Percentiles rank a stretch among this genome's conserved stretches.
Evolutionary conservation across 2,329 filamentous ascomycete species (phyloP).

Genomic region (Epichloe elymi): DNA sequence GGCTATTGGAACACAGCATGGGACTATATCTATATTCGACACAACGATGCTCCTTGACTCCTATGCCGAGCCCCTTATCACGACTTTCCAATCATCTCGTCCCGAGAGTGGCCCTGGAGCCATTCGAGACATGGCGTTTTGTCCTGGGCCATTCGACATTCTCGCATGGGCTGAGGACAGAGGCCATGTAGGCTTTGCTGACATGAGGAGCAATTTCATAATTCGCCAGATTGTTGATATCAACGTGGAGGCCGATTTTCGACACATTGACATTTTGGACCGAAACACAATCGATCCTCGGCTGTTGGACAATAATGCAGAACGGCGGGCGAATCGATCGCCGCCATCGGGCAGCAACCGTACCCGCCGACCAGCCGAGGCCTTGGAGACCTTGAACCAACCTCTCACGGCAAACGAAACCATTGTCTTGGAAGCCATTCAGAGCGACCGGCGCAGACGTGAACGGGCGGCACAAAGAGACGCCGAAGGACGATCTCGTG

Average conservation of each 20-base stretch:
- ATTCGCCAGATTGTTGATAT: slow-evolving; percentile 57
- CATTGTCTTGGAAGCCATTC: slow-evolving; percentile 41
- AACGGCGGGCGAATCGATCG: slow-evolving; percentile 21
- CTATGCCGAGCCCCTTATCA: slow-evolving; percentile 49
- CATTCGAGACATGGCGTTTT: slow-evolving; percentile 83
- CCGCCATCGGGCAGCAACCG: slow-evolving; percentile 2
- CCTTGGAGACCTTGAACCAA: slow-evolving; percentile 31
- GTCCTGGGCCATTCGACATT: slow-evolving; percentile 78
- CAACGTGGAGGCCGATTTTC: slow-evolving; percentile 42
- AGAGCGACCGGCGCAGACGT: slow-evolving; percentile 37
- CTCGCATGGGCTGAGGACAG: slow-evolving; percentile 90
- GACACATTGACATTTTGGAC: slow-evolving; percentile 44
- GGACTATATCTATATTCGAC: slow-evolving; percentile 65
- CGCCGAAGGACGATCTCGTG: slow-evolving; percentile 13
- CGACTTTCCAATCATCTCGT: slow-evolving; percentile 65
- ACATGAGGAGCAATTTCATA: slow-evolving; percentile 53
- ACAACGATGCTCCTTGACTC: slow-evolving; percentile 32
- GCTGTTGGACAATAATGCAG: slow-evolving; percentile 33
- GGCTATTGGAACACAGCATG: slow-evolving; percentile 69
- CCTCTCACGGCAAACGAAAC: slow-evolving; percentile 42
- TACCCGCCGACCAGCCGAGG: slow-evolving; percentile 13
- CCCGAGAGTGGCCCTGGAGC: slow-evolving; percentile 60
- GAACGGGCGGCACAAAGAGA: slow-evolving; percentile 25
- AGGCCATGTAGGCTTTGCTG: slow-evolving; percentile 59
- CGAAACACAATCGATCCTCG: slow-evolving; percentile 40